phyloP scores from a whole-genome alignment of 768 basidiomycete species.

The Hysterangium stoloniferum region DNA sequence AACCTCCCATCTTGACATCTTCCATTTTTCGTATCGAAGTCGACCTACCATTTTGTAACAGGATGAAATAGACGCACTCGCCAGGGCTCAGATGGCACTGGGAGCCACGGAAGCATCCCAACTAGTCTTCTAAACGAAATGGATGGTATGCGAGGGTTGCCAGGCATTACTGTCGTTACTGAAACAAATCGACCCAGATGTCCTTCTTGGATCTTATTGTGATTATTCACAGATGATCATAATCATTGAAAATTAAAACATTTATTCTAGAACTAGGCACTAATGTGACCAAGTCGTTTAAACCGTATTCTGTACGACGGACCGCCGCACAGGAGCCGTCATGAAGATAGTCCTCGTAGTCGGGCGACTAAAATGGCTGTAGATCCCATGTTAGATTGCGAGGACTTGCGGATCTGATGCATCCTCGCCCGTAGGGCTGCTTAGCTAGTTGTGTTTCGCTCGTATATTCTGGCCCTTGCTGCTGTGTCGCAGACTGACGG shows the following conservation, averaged over 20 bases:
- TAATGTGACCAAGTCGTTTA: constrained; percentile 98
- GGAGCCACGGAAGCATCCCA: constrained; percentile 80
- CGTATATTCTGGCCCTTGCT: constrained; percentile 8
- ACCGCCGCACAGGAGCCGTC: constrained; percentile 71
- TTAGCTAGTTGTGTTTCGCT: background rate
- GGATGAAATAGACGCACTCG: constrained; percentile 98
- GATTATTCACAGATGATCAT: background rate
- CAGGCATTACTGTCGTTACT: constrained; percentile 91
- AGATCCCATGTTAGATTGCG: constrained; percentile 58
- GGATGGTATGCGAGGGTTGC: constrained; percentile 93
- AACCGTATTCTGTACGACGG: constrained; percentile 93
- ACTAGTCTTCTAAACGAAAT: constrained; percentile 94
- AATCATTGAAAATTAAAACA: too few species aligned
- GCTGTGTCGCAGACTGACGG: constrained; percentile 64
- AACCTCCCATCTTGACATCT: too few species aligned
- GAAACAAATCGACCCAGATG: constrained; percentile 94
- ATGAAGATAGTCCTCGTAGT: constrained; percentile 82
- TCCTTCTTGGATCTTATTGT: constrained; percentile 50
- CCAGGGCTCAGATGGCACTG: constrained; percentile 48
- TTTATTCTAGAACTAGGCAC: constrained; percentile 69
- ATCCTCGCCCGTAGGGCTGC: constrained; percentile 14
- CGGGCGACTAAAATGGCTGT: constrained; percentile 74
- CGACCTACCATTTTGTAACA: too few species aligned
- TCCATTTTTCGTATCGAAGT: too few species aligned
- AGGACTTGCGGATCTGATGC: constrained; percentile 63